Percentiles rank a stretch among this genome's conserved stretches.
Conservation (phyloP, 2,329 filamentous ascomycete species). For the Aspergillus fumigatiaffinis region DNA sequence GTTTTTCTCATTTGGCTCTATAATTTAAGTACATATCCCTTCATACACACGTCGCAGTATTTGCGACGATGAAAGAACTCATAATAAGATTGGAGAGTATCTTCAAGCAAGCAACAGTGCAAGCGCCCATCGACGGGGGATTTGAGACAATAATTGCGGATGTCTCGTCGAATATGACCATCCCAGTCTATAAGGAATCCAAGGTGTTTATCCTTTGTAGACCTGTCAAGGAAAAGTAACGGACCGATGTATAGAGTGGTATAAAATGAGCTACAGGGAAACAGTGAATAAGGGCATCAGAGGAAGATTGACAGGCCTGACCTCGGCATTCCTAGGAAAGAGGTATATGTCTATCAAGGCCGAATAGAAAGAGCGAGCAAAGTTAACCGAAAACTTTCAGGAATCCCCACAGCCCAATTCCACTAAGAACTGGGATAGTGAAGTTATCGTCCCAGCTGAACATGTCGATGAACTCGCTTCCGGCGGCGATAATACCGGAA, state of each 20-base stretch:
- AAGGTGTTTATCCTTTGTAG: background rate
- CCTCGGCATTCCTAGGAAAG: background rate
- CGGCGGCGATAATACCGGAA: slow-evolving; percentile 83
- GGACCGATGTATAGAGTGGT: background rate
- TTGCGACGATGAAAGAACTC: background rate
- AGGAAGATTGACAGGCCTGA: background rate
- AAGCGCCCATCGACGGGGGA: background rate
- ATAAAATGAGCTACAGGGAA: background rate
- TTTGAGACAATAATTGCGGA: background rate
- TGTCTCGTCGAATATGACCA: background rate
- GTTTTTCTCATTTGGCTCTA: background rate
- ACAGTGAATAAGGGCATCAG: background rate
- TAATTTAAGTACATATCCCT: background rate
- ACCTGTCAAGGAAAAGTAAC: background rate
- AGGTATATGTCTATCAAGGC: background rate
- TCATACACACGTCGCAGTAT: background rate
- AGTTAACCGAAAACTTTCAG: slow-evolving; percentile 71
- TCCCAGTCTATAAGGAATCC: background rate
- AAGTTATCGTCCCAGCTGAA: slow-evolving; percentile 97
- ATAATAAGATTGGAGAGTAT: background rate
- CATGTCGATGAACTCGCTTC: slow-evolving; percentile 84
- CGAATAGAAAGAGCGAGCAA: slow-evolving; percentile 3
- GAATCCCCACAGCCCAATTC: slow-evolving; percentile 85
- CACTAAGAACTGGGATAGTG: slow-evolving; percentile 89
- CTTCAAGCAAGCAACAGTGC: background rate